Evolutionary conservation across 345 rosid genomes (phyloP), one percentile per base, ranked within the genome.

Genomic region (Jatropha curcas): DNA sequence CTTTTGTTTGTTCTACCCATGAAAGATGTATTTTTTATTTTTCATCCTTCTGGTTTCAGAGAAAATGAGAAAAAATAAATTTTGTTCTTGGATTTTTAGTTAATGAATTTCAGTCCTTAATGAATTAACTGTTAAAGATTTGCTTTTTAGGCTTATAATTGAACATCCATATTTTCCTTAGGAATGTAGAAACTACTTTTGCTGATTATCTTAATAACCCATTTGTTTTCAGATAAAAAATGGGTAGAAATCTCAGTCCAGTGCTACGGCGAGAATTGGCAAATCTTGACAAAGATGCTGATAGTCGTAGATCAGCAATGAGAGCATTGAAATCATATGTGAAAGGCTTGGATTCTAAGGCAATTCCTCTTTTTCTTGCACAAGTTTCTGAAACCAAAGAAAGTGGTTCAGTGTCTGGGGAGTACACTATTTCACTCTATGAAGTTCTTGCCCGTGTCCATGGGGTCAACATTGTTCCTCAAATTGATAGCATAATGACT

Each of bases 401-500:
- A 83, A 90, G 89, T 1, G 98, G 98, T 9, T 83, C 89, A 0
- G 81, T 89, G 25, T 88, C 98, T 0, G 90, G 93, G 19, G 97
- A 91, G 75, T 93, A 88, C 85, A 88, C 97, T 0, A 93, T 96
- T 65, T 93, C 99, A 2, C 97, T 96, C 61, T 88, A 90, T 34
- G 98, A 95, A 79, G 94, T 88, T 78, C 97, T 95, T 71, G 96
- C 99, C 28, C 98, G 96, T 60, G 92, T 88, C 58, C 98, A 95
- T 68, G 99, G 99, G 62, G 85, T 82, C 56, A 95, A 91, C 80
- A 92, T 95, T 68, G 97, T 93, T 69, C 89, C 98, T 53, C 97
- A 93, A 79, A 91, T 93, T 58, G 94, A 89, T 63, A 87, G 86
- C 77, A 93, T 95, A 82, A 88, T 95, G 99, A 71, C 82, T 12